Evolutionary conservation across 2,329 filamentous ascomycete genomes (phyloP).

Genomic region (Lasiodiplodia citricola): DNA sequence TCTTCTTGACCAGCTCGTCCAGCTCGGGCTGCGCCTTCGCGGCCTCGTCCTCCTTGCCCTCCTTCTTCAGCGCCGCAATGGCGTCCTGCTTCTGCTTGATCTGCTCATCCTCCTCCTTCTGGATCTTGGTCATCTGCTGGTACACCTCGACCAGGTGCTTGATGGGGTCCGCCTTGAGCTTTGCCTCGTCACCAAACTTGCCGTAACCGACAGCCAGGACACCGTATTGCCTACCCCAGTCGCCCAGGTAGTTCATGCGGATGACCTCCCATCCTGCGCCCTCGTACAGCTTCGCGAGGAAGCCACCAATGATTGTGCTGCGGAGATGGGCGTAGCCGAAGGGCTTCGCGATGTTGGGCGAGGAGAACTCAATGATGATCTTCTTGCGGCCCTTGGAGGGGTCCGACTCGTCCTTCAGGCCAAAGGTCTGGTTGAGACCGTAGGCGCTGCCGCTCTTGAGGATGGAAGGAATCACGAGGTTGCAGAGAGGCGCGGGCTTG

Average conservation of each 20-base stretch:
- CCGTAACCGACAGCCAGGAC: slow-evolving; percentile 76
- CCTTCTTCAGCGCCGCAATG: slow-evolving; percentile 34
- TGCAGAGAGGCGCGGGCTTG: slow-evolving; percentile 69
- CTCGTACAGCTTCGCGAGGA: slow-evolving; percentile 72
- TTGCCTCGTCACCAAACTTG: slow-evolving; percentile 75
- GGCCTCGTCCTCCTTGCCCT: slow-evolving; percentile 37
- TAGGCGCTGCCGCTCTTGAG: slow-evolving; percentile 65
- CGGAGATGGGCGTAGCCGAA: slow-evolving; percentile 77
- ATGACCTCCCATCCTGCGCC: slow-evolving; percentile 72
- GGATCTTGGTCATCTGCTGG: slow-evolving; percentile 72
- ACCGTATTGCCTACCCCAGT: slow-evolving; percentile 79
- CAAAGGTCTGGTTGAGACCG: slow-evolving; percentile 66
- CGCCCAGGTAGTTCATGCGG: slow-evolving; percentile 76
- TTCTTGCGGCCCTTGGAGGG: slow-evolving; percentile 67
- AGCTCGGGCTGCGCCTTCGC: slow-evolving; percentile 36
- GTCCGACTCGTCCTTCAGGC: slow-evolving; percentile 66
- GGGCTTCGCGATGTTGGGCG: slow-evolving; percentile 84
- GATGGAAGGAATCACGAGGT: slow-evolving; percentile 72
- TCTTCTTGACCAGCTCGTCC: slow-evolving; percentile 41
- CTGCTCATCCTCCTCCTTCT: slow-evolving; percentile 68
- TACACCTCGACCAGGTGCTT: slow-evolving; percentile 84
- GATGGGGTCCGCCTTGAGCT: slow-evolving; percentile 74
- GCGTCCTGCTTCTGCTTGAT: slow-evolving; percentile 60
- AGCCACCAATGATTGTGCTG: slow-evolving; percentile 78
- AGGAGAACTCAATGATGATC: slow-evolving; percentile 80